Percentiles rank a stretch among this genome's conserved stretches.
phyloP scores from a whole-genome alignment of 805 yeast species.

The Kuraishia molischiana region DNA sequence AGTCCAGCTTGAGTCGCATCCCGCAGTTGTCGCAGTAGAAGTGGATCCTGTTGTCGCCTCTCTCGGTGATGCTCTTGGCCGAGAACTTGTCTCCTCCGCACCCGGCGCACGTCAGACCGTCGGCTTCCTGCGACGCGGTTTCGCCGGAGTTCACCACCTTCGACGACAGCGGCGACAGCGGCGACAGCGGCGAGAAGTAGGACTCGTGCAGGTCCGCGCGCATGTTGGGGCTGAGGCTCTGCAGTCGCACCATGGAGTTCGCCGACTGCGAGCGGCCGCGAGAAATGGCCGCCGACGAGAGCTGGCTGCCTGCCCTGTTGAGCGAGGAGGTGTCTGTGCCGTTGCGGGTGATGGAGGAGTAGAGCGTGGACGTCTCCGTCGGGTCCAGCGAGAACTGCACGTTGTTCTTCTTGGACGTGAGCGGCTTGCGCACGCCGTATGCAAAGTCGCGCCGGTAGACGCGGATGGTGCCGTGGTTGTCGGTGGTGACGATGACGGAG shows the following conservation, averaged over 20 bases:
- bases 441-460: conserved; percentile 79
- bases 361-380: neutral
- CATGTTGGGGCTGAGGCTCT: neutral
- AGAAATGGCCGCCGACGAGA: neutral
- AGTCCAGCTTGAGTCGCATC: neutral
- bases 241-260: neutral
- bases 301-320: neutral
- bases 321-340: neutral
- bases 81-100: conserved; percentile 15
- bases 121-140: neutral
- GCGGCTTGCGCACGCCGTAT: conserved; percentile 26
- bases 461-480: conserved; percentile 60
- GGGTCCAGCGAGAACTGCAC: conserved; percentile 3
- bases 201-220: neutral
- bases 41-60: conserved; percentile 8
- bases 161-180: neutral
- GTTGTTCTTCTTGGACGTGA: conserved; percentile 5
- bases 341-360: neutral
- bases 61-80: conserved; percentile 11
- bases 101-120: conserved; percentile 7
- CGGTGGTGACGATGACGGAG: conserved; percentile 65
- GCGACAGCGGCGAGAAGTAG: neutral
- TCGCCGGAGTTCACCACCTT: neutral
- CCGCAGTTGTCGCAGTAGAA: conserved; percentile 21
- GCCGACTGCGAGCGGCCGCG: neutral